Percentiles rank a stretch among this genome's conserved stretches.
These are phyloP conservation scores for Eutypa lata DNA, from an alignment of 2,329 filamentous ascomycete species.

Conservation along the genomic window DNA sequence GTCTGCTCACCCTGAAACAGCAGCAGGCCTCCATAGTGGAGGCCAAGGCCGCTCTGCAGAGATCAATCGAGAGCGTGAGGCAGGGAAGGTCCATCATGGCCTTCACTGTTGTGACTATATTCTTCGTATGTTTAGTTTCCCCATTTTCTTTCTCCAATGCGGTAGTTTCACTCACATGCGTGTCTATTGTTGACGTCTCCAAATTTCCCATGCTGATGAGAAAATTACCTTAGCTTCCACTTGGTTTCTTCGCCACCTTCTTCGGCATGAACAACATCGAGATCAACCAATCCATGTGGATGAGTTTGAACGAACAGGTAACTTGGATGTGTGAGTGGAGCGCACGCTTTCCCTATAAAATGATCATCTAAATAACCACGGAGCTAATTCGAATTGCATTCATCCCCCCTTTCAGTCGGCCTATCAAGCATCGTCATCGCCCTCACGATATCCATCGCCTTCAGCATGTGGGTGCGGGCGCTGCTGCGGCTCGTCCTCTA, in stretches of 20 bases:
- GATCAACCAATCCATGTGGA: conserved; percentile 13
- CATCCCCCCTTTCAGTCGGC: too few species aligned
- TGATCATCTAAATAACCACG: too few species aligned
- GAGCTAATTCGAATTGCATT: too few species aligned
- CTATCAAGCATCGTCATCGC: too few species aligned
- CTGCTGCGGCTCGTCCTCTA: too few species aligned
- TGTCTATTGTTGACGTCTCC: too few species aligned
- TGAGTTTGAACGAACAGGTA: conserved; percentile 13
- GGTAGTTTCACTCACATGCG: too few species aligned
- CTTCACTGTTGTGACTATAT: conserved; percentile 33
- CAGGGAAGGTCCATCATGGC: conserved; percentile 31
- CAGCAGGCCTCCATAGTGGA: conserved; percentile 33
- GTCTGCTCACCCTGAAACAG: conserved; percentile 29
- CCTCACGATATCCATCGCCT: too few species aligned
- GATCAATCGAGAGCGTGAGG: conserved; percentile 25
- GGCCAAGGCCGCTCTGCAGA: too few species aligned
- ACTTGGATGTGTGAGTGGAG: conserved; percentile 23
- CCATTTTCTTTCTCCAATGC: too few species aligned
- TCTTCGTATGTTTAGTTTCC: conserved; percentile 28
- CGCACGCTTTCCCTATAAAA: too few species aligned
- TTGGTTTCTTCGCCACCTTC: conserved; percentile 34
- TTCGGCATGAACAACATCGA: conserved; percentile 37
- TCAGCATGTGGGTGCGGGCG: too few species aligned
- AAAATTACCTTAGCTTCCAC: conserved; percentile 24
- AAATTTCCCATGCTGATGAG: background rate